Conservation (phyloP, 768 basidiomycete genomes). For the Psilocybe tampanensis region DNA sequence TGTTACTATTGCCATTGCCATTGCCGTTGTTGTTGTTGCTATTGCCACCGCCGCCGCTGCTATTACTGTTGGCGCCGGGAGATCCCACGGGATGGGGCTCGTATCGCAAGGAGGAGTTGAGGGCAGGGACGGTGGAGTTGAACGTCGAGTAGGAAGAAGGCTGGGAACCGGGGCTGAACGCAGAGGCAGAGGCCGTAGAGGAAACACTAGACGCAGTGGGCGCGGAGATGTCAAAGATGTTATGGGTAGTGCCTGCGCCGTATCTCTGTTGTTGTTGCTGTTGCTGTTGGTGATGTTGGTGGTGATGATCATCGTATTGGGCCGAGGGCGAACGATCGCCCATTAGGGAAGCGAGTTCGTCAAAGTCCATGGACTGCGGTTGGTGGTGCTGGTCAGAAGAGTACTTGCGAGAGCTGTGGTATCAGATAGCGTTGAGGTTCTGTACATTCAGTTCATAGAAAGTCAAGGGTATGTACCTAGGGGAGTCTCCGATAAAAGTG, state of each 20-base stretch:
- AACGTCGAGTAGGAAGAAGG: slow-evolving; percentile 36
- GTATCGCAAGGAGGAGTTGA: slow-evolving; percentile 54
- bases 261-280: slow-evolving; percentile 17
- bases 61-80: neutral
- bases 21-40: slow-evolving; percentile 18
- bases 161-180: slow-evolving; percentile 21
- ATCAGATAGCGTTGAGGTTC: neutral
- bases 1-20: slow-evolving; percentile 15
- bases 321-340: slow-evolving; percentile 25
- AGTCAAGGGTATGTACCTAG: slow-evolving; percentile 26
- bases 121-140: slow-evolving; percentile 51
- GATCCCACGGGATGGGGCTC: slow-evolving; percentile 41
- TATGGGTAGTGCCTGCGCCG: slow-evolving; percentile 28
- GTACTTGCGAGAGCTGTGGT: slow-evolving; percentile 5
- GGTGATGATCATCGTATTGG: slow-evolving; percentile 13
- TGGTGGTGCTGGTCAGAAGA: slow-evolving; percentile 1
- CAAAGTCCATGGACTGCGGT: slow-evolving; percentile 51
- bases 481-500: slow-evolving; percentile 51
- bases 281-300: neutral
- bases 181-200: slow-evolving; percentile 29
- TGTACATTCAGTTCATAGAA: neutral
- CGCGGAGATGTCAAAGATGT: slow-evolving; percentile 39
- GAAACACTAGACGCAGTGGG: slow-evolving; percentile 21
- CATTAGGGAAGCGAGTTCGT: slow-evolving; percentile 70
- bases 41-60: slow-evolving; percentile 9